Base-by-base conservation (phyloP, 129 eudicot genomes). In the Glebionis coronaria region DNA sequence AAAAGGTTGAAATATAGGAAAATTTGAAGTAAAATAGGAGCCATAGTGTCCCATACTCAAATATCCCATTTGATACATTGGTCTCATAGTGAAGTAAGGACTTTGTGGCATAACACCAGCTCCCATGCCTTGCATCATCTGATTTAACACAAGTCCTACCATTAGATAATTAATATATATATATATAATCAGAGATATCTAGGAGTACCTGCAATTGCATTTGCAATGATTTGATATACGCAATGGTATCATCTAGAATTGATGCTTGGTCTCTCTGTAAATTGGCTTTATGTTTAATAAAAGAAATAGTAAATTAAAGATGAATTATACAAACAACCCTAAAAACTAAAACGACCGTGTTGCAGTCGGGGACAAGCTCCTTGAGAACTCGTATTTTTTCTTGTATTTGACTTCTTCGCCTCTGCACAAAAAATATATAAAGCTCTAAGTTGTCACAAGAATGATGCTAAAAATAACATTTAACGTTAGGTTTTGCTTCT, bases 351-450 rank as follows among this genome's bases (percentile, higher is more conserved):
- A 57, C 4, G 25, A 79, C 83, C 76, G 74, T 79, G 28, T 62
- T 64, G 66, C 83, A 74, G 53, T 63, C 25, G 2, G 83, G 83
- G 16, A 79, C 28, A 46, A 74, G 80, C 14, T 52, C 77, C 65
- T 79, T 67, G 54, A 79, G 80, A 55, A 65, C 57, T 47, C 61
- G 27, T 28, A 79, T 58, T 42, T 61, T 74, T 56, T 63, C 59
- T 9, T 57, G 56, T 57, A 79, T 47, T 51, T 4, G 68, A 2
- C 65, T 62, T 19, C 80, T 74, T 8, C 65, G 46, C 61, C 70
- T 79, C 83, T 74, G 80, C 63, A 51, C 9, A 51, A 35, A 75
- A 69, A 16, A 67, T 53, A 5, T 16, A 40, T 44, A 18, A 61
- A 61, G 47, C 65, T 60, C 65, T 1, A 60, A 7, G 23, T 60